phyloP scores from a whole-genome alignment of 345 rosid genomes.

The Hirschfeldia incana region DNA sequence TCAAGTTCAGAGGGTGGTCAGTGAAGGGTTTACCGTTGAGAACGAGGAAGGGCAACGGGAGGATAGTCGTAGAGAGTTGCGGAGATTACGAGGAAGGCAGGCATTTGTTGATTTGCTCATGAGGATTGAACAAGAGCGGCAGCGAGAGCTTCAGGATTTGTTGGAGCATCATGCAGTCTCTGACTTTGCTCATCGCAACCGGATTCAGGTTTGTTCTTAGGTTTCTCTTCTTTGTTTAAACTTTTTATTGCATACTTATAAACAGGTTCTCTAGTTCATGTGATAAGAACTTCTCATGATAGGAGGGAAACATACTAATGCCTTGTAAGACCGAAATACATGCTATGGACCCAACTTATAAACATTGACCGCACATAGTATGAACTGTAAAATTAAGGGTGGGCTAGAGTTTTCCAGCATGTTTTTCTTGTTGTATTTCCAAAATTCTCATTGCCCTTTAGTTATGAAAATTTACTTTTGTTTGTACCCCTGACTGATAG shows the following conservation, averaged over 20 bases:
- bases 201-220: constrained; percentile 5
- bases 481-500: not conserved
- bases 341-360: not conserved
- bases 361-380: not conserved
- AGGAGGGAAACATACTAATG: not conserved
- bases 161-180: constrained; percentile 17
- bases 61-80: not conserved
- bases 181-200: constrained; percentile 12
- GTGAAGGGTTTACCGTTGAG: not conserved
- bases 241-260: not conserved
- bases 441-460: not conserved
- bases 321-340: not conserved
- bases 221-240: not conserved
- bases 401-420: not conserved
- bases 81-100: constrained; percentile 6
- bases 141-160: constrained; percentile 3
- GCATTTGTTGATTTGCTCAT: constrained; percentile 13
- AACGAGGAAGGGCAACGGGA: not conserved
- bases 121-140: constrained; percentile 13
- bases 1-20: not conserved
- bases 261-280: too few relatives aligned
- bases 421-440: not conserved
- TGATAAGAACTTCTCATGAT: not conserved
- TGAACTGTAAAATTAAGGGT: not conserved
- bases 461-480: not conserved